Percentiles rank a stretch among this genome's conserved stretches.
phyloP scores from a whole-genome alignment of 2,329 filamentous ascomycete genomes.

The Aspergillus persii region DNA sequence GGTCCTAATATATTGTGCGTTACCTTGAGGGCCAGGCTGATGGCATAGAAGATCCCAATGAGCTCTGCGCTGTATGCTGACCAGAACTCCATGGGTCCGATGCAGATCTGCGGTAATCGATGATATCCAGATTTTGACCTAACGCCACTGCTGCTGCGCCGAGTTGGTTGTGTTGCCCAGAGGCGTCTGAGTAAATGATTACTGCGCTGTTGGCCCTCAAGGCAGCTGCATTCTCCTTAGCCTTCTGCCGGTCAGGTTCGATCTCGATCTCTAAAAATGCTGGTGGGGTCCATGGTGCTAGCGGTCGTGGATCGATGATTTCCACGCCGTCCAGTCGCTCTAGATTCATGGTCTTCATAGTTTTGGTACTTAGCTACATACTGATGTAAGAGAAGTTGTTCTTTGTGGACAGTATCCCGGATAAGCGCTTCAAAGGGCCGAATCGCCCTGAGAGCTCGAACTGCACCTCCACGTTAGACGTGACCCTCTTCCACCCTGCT shows the following conservation, averaged over 20 bases:
- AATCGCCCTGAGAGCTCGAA: background rate
- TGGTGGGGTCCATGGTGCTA: conserved; percentile 18
- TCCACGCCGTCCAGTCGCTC: conserved; percentile 19
- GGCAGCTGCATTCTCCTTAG: conserved; percentile 15
- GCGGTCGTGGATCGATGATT: conserved; percentile 21
- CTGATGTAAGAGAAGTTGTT: background rate
- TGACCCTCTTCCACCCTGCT: background rate
- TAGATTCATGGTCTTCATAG: conserved; percentile 17
- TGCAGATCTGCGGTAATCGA: background rate
- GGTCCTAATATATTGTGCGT: background rate
- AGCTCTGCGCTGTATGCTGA: conserved; percentile 1
- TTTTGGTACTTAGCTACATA: too few species aligned
- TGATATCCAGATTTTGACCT: background rate
- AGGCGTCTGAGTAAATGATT: conserved; percentile 19
- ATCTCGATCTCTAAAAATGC: conserved; percentile 25
- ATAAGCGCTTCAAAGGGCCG: background rate
- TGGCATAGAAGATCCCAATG: conserved; percentile 4
- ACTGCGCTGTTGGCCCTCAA: conserved; percentile 6
- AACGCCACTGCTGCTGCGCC: conserved; percentile 9
- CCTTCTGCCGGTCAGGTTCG: conserved; percentile 18
- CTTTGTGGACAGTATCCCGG: background rate
- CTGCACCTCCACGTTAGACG: background rate
- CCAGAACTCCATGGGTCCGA: background rate
- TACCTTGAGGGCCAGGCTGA: background rate
- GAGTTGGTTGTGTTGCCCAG: conserved; percentile 16